A percentile compares a stretch with the other conserved stretches of the same genome.
phyloP scores from a whole-genome alignment of 768 basidiomycete genomes.

The Imleria badia region DNA sequence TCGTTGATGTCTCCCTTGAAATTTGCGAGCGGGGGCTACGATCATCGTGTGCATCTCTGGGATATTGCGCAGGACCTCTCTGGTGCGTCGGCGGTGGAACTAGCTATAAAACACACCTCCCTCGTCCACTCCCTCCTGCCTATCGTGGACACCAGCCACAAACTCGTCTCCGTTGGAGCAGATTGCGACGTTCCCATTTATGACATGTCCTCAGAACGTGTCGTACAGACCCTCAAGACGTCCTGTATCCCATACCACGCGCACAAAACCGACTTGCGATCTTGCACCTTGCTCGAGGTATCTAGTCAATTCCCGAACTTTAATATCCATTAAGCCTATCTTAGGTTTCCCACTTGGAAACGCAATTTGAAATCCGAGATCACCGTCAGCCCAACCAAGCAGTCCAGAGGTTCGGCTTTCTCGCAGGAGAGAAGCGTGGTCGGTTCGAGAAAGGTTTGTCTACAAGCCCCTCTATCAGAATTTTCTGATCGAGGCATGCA shows the following conservation, averaged over 20 bases:
- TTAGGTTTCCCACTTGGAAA: slow-evolving; percentile 50
- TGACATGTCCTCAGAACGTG: slow-evolving; percentile 48
- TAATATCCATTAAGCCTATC: not conserved
- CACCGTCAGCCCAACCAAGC: slow-evolving; percentile 37
- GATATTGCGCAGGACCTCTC: slow-evolving; percentile 35
- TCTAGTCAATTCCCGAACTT: not conserved
- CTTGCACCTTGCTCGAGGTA: slow-evolving; percentile 47
- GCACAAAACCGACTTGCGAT: slow-evolving; percentile 38
- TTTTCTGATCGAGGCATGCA: slow-evolving; percentile 13
- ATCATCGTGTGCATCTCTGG: slow-evolving; percentile 51
- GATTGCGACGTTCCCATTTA: slow-evolving; percentile 46
- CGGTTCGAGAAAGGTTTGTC: slow-evolving; percentile 45
- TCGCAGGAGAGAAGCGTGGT: slow-evolving; percentile 37
- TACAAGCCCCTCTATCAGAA: slow-evolving; percentile 2
- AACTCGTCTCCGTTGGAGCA: slow-evolving; percentile 47
- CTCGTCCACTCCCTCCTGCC: slow-evolving; percentile 44
- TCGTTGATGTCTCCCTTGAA: slow-evolving; percentile 39
- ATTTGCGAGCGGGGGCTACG: slow-evolving; percentile 52
- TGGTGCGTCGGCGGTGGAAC: slow-evolving; percentile 28
- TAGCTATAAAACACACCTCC: slow-evolving; percentile 45
- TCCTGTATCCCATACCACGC: slow-evolving; percentile 47
- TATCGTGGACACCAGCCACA: slow-evolving; percentile 45
- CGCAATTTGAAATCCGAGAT: slow-evolving; percentile 54
- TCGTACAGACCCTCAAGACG: slow-evolving; percentile 38
- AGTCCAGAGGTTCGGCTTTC: slow-evolving; percentile 47